phyloP scores from a whole-genome alignment of 1,139 yeast genomes.

The Lodderomyces beijingensis region DNA sequence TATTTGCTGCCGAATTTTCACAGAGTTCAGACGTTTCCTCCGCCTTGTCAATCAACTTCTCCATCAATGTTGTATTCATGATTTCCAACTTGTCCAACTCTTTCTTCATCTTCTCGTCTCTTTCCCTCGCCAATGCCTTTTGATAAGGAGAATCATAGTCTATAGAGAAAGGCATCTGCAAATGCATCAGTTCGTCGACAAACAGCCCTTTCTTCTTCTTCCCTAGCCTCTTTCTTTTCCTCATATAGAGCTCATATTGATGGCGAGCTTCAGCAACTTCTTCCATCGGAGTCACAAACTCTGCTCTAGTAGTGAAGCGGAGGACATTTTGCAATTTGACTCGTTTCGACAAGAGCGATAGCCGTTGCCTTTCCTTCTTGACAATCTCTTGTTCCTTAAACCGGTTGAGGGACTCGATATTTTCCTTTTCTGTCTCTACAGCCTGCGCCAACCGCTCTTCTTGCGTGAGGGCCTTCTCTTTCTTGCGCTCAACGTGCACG shows the following conservation, averaged over 20 bases:
- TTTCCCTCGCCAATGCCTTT: slow-evolving; percentile 21
- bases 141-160: slow-evolving; percentile 34
- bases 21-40: too few relatives aligned
- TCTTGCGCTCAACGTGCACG: slow-evolving; percentile 36
- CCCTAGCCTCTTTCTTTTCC: slow-evolving; percentile 38
- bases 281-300: slow-evolving; percentile 44
- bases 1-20: not conserved
- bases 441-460: slow-evolving; percentile 86
- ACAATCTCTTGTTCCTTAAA: slow-evolving; percentile 83
- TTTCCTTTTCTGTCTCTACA: slow-evolving; percentile 74
- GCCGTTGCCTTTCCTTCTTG: slow-evolving; percentile 73
- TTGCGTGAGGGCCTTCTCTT: slow-evolving; percentile 64
- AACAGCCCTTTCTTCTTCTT: slow-evolving; percentile 17
- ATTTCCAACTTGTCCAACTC: slow-evolving; percentile 10
- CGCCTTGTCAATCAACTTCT: slow-evolving; percentile 3
- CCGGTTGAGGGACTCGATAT: slow-evolving; percentile 65
- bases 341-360: slow-evolving; percentile 63
- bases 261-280: slow-evolving; percentile 47
- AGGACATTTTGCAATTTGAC: slow-evolving; percentile 54
- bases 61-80: slow-evolving; percentile 9
- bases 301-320: slow-evolving; percentile 42
- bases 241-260: slow-evolving; percentile 20
- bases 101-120: slow-evolving; percentile 12
- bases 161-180: slow-evolving; percentile 33
- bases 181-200: slow-evolving; percentile 12